Conservation (phyloP, 1,284 basidiomycete genomes). For the Ganoderma boninense region DNA sequence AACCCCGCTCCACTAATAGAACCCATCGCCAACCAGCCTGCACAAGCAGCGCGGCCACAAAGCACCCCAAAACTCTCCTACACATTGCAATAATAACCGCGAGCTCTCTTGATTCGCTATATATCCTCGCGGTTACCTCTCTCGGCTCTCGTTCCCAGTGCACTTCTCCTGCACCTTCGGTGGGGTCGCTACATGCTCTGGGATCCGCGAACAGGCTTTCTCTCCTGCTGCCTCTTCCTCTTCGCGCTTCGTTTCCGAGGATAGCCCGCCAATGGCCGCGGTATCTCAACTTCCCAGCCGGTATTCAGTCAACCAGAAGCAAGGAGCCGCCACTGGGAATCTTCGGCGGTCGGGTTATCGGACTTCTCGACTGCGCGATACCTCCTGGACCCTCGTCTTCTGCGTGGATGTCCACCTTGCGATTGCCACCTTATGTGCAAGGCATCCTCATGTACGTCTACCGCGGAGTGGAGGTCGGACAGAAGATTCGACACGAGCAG, state of each 20-base stretch:
- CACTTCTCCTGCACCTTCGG: not conserved
- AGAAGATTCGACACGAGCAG: not conserved
- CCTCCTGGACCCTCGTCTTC: not conserved
- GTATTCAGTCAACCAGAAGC: not conserved
- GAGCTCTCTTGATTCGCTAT: not conserved
- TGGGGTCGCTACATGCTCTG: not conserved
- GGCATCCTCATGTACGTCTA: not conserved
- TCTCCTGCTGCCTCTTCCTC: not conserved
- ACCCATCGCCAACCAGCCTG: not conserved
- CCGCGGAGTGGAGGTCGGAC: not conserved
- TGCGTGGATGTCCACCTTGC: not conserved
- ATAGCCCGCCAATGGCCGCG: not conserved
- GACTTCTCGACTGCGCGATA: slow-evolving; percentile 8
- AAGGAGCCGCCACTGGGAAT: slow-evolving; percentile 10
- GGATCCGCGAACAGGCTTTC: not conserved
- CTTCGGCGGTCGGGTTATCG: not conserved
- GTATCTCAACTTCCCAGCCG: not conserved
- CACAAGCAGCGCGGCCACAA: slow-evolving; percentile 6
- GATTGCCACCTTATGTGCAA: not conserved
- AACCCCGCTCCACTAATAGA: slow-evolving; percentile 24
- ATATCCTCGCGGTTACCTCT: slow-evolving; percentile 1
- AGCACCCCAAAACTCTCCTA: slow-evolving; percentile 15
- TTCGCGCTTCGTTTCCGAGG: not conserved
- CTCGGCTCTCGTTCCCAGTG: not conserved
- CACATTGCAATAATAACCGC: not conserved